phyloP scores from a whole-genome alignment of 345 rosid species.

The Microcos paniculata region DNA sequence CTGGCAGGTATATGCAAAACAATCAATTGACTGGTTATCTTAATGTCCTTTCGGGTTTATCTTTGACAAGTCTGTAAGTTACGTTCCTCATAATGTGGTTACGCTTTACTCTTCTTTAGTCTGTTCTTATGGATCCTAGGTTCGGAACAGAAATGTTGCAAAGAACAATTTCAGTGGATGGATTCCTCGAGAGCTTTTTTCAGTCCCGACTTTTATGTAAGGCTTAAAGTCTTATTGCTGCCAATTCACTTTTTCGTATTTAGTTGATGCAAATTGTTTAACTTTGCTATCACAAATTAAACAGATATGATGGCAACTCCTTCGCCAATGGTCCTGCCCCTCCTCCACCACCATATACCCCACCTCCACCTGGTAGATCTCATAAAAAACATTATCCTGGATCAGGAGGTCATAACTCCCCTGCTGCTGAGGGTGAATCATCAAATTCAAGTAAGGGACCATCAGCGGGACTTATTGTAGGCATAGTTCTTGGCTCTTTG shows the following conservation, averaged over 20 bases:
- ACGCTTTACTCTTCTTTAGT: background rate
- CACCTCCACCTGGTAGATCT: constrained; percentile 64
- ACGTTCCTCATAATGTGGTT: background rate
- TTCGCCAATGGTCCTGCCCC: constrained; percentile 84
- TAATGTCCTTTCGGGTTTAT: constrained; percentile 55
- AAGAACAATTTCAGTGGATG: constrained; percentile 86
- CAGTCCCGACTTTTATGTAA: constrained; percentile 70
- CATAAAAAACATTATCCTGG: constrained; percentile 46
- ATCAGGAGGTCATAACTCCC: constrained; percentile 33
- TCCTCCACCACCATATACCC: constrained; percentile 53
- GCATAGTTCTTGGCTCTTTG: constrained; percentile 64
- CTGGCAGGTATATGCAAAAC: constrained; percentile 81
- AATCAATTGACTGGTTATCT: constrained; percentile 86
- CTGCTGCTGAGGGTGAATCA: constrained; percentile 38
- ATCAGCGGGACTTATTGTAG: constrained; percentile 59
- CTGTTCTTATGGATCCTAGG: constrained; percentile 17
- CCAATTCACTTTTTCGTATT: constrained; percentile 11
- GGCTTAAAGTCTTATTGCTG: constrained; percentile 19
- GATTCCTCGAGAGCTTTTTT: constrained; percentile 77
- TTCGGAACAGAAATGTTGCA: constrained; percentile 80
- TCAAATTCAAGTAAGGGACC: constrained; percentile 53
- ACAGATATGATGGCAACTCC: constrained; percentile 84
- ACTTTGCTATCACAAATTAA: constrained; percentile 30
- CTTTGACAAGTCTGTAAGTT: constrained; percentile 82
- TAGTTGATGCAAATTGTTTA: constrained; percentile 6